A percentile compares a stretch with the other conserved stretches of the same genome.
Evolutionary conservation across 2,329 filamentous ascomycete genomes (phyloP).

Genomic region (Xylariaceae sp.): DNA sequence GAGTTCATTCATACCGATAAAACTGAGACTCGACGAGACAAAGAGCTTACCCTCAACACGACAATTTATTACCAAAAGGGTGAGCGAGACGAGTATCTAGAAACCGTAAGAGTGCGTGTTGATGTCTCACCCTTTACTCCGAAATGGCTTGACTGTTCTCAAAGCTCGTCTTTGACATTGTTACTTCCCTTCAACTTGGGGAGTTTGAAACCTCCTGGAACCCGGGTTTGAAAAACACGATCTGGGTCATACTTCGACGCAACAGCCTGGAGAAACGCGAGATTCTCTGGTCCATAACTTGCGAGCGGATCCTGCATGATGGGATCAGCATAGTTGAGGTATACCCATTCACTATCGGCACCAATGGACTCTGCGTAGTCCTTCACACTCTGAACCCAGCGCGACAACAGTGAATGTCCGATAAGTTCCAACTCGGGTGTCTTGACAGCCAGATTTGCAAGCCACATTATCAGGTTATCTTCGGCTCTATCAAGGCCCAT

Average conservation of each 20-base stretch:
- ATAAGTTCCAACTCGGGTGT: constrained; percentile 30
- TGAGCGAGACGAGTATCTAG: too few species aligned
- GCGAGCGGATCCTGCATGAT: constrained; percentile 27
- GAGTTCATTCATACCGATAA: too few species aligned
- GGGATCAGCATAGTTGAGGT: constrained; percentile 37
- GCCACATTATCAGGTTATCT: constrained; percentile 32
- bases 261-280: constrained; percentile 18
- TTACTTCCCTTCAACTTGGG: background rate
- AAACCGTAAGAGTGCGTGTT: too few species aligned
- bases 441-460: constrained; percentile 33
- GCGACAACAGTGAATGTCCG: constrained; percentile 24
- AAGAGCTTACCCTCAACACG: too few species aligned
- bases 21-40: too few species aligned
- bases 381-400: constrained; percentile 7
- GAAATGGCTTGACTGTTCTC: too few species aligned
- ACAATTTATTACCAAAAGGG: too few species aligned
- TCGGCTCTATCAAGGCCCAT: constrained; percentile 31
- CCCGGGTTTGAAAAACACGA: constrained; percentile 24
- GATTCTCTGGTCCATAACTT: constrained; percentile 30
- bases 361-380: constrained; percentile 3
- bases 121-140: too few species aligned
- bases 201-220: constrained; percentile 18
- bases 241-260: constrained; percentile 23
- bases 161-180: too few species aligned
- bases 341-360: constrained; percentile 15